These are phyloP conservation scores for Leishmania amazonensis DNA, from an alignment of 208 protist species.

Conservation along the genomic window DNA sequence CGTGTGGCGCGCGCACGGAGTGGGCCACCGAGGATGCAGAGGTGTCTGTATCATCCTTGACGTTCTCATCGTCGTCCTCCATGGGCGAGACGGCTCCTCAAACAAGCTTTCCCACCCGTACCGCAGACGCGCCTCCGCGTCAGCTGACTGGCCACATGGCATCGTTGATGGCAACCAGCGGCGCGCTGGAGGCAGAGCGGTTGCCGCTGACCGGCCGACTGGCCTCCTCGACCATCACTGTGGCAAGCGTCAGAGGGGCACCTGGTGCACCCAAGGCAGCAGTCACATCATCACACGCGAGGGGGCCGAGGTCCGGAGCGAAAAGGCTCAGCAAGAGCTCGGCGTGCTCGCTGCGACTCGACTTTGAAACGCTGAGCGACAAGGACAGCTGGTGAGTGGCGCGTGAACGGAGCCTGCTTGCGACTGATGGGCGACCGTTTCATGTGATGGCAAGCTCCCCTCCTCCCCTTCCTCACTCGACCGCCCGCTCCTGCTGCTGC, in stretches of 20 bases:
- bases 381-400: conserved; percentile 9
- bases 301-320: neutral
- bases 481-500: neutral
- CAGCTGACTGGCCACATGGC: neutral
- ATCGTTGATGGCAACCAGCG: neutral
- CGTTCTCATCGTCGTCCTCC: neutral
- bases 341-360: conserved; percentile 40
- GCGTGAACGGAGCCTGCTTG: neutral
- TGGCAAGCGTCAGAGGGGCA: no score
- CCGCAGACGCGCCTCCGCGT: neutral
- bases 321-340: neutral
- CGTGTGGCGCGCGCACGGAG: neutral
- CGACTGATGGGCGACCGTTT: neutral
- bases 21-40: conserved; percentile 7
- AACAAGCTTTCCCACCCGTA: neutral
- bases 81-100: neutral
- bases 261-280: neutral
- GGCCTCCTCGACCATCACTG: neutral
- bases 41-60: conserved; percentile 15
- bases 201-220: neutral
- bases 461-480: neutral
- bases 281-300: neutral
- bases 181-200: neutral
- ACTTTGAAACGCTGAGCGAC: conserved; percentile 39
- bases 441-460: neutral